These are phyloP conservation scores for Gloeopeniophorella convolvens DNA, from an alignment of 768 basidiomycete genomes.

Conservation along the genomic window DNA sequence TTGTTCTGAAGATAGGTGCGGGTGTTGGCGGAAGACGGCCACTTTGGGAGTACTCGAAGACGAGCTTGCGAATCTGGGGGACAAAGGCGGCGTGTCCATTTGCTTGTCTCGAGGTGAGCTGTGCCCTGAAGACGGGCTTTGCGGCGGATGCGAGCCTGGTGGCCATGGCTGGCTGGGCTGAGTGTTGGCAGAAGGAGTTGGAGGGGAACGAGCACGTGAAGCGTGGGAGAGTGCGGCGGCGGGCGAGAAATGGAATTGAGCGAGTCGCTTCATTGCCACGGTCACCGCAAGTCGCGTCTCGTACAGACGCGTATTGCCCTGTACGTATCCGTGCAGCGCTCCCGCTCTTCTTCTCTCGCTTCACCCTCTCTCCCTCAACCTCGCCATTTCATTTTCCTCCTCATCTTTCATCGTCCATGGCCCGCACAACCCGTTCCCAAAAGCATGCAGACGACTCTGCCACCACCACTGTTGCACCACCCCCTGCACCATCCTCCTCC, in stretches of 20 bases:
- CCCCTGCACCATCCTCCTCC: conserved; percentile 20
- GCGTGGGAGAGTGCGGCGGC: conserved; percentile 7
- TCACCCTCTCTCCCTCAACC: not conserved
- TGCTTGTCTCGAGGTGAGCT: conserved; percentile 51
- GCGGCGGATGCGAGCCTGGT: conserved; percentile 26
- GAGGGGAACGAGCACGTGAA: conserved; percentile 9
- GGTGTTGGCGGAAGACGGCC: conserved; percentile 67
- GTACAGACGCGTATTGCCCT: conserved; percentile 31
- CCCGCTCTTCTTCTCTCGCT: conserved; percentile 10
- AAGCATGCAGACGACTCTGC: conserved; percentile 30
- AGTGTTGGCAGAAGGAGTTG: not conserved
- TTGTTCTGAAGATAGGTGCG: conserved; percentile 63
- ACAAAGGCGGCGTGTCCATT: conserved; percentile 73
- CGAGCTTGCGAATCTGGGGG: conserved; percentile 77
- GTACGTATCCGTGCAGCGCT: conserved; percentile 17
- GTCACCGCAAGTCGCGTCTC: conserved; percentile 17
- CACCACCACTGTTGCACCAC: conserved; percentile 28
- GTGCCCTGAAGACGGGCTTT: conserved; percentile 39
- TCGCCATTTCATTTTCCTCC: conserved; percentile 8
- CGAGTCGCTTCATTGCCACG: too few species aligned
- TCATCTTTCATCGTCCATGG: conserved; percentile 40
- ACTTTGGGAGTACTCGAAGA: conserved; percentile 85
- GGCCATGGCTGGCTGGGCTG: conserved; percentile 27
- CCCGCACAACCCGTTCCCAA: conserved; percentile 69
- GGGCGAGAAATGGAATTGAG: too few species aligned